Conservation (phyloP, 1,284 basidiomycete species). For the Ganoderma meredithae region DNA sequence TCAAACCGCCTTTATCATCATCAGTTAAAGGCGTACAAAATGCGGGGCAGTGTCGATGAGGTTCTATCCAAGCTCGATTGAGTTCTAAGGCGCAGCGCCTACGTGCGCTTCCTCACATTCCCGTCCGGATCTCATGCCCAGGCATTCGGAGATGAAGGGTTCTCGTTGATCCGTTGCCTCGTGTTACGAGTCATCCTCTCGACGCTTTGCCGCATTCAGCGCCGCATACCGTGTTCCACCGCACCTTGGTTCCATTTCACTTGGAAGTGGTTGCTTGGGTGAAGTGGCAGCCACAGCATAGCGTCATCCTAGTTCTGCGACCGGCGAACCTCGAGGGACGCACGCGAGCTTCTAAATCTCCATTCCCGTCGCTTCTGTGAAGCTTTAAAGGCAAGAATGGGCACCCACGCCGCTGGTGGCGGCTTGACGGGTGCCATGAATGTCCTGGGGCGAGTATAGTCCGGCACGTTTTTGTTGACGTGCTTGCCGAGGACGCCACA, state of each 20-base stretch:
- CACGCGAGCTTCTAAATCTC: slow-evolving; percentile 16
- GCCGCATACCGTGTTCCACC: neutral
- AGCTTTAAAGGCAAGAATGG: slow-evolving; percentile 2
- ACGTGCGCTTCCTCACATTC: neutral
- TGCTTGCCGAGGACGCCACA: neutral
- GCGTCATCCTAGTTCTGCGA: slow-evolving; percentile 7
- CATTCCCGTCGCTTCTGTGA: slow-evolving; percentile 18
- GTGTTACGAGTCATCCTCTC: slow-evolving; percentile 12
- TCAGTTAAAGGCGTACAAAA: neutral
- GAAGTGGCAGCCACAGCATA: slow-evolving; percentile 8
- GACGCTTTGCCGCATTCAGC: neutral
- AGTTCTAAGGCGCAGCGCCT: neutral
- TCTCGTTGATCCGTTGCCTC: slow-evolving; percentile 7
- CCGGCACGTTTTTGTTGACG: neutral
- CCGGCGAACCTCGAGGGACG: slow-evolving; percentile 11
- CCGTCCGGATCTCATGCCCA: neutral
- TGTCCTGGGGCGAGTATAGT: slow-evolving; percentile 10
- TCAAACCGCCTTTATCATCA: neutral
- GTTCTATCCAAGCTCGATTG: slow-evolving; percentile 2
- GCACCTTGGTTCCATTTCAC: neutral
- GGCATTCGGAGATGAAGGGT: neutral
- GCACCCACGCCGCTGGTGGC: slow-evolving; percentile 2
- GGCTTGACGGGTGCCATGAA: slow-evolving; percentile 8
- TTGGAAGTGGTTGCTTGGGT: slow-evolving; percentile 6
- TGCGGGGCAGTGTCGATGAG: neutral